Percentiles rank a stretch among this genome's conserved stretches.
These are phyloP conservation scores for Hevea brasiliensis DNA, from an alignment of 345 rosid species.

Conservation along the genomic window DNA sequence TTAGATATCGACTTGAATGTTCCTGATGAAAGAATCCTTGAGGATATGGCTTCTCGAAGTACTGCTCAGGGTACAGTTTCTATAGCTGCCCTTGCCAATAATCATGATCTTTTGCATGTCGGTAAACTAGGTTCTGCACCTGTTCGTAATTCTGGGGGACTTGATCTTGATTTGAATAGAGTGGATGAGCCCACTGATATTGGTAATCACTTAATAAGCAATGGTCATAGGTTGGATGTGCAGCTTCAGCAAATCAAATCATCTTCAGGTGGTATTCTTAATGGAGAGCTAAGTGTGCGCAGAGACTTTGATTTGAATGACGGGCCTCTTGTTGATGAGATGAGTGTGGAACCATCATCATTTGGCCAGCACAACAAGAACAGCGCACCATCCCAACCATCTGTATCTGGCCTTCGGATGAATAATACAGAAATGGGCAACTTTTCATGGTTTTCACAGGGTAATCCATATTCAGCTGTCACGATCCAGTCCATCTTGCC, in stretches of 20 bases:
- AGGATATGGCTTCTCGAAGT: slow-evolving; percentile 57
- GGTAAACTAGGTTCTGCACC: slow-evolving; percentile 35
- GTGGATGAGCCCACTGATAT: slow-evolving; percentile 60
- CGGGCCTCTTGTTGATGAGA: slow-evolving; percentile 69
- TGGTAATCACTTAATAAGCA: slow-evolving; percentile 37
- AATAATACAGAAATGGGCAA: slow-evolving; percentile 51
- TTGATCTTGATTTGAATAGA: slow-evolving; percentile 84
- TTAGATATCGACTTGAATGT: slow-evolving; percentile 84
- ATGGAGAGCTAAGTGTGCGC: slow-evolving; percentile 38
- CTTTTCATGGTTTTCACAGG: slow-evolving; percentile 64
- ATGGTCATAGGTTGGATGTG: slow-evolving; percentile 38
- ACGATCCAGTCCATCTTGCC: slow-evolving; percentile 57
- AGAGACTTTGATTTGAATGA: slow-evolving; percentile 89
- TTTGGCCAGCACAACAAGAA: slow-evolving; percentile 45
- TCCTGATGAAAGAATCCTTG: slow-evolving; percentile 70
- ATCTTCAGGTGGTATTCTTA: slow-evolving; percentile 35
- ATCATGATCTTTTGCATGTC: slow-evolving; percentile 26
- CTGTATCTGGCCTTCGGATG: slow-evolving; percentile 46
- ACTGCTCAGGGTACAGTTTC: slow-evolving; percentile 40
- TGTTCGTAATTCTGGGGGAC: slow-evolving; percentile 52
- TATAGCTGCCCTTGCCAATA: slow-evolving; percentile 25
- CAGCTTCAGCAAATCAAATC: slow-evolving; percentile 38
- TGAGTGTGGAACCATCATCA: slow-evolving; percentile 45
- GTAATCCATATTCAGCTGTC: slow-evolving; percentile 52
- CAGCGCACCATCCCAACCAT: slow-evolving; percentile 48